Conservation (phyloP, 225 moss, liverwort and hornwort genomes). For the Takakia lepidozioides region DNA sequence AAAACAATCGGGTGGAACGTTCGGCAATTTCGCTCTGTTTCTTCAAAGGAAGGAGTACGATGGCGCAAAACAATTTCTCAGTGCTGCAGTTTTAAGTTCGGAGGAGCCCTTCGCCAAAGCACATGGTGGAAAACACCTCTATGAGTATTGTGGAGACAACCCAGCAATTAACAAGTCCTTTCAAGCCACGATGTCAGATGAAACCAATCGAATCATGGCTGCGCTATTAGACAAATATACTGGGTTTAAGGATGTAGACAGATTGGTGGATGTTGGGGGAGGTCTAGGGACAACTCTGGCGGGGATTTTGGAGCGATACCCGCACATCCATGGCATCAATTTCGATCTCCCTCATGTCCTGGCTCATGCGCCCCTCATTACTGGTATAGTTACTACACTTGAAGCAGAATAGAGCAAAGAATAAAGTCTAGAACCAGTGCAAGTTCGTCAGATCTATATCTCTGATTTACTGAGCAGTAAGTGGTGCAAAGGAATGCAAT, state of each 20-base stretch:
- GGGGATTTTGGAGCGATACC: slow-evolving; percentile 9
- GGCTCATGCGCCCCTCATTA: slow-evolving; percentile 19
- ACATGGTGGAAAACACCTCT: slow-evolving; percentile 3
- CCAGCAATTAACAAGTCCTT: slow-evolving; percentile 1
- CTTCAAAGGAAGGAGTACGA: background rate
- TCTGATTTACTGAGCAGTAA: background rate
- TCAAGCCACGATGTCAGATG: slow-evolving; percentile 9
- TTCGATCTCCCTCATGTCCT: slow-evolving; percentile 43
- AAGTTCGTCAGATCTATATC: background rate
- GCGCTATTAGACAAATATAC: slow-evolving; percentile 2
- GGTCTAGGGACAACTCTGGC: slow-evolving; percentile 14
- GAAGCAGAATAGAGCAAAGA: background rate
- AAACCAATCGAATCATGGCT: slow-evolving; percentile 1
- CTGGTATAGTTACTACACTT: slow-evolving; percentile 12
- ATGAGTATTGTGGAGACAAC: slow-evolving; percentile 4
- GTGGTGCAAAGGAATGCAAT: background rate
- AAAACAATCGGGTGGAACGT: background rate
- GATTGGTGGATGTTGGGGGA: slow-evolving; percentile 33
- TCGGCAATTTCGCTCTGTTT: slow-evolving; percentile 4
- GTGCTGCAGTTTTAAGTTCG: slow-evolving; percentile 4
- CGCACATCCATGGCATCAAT: slow-evolving; percentile 23
- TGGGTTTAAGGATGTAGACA: slow-evolving; percentile 15
- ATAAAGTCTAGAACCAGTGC: background rate
- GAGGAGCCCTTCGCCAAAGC: slow-evolving; percentile 6
- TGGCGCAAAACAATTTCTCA: background rate